These are phyloP conservation scores for Russula brevipes DNA, from an alignment of 768 basidiomycete genomes.

Conservation along the genomic window DNA sequence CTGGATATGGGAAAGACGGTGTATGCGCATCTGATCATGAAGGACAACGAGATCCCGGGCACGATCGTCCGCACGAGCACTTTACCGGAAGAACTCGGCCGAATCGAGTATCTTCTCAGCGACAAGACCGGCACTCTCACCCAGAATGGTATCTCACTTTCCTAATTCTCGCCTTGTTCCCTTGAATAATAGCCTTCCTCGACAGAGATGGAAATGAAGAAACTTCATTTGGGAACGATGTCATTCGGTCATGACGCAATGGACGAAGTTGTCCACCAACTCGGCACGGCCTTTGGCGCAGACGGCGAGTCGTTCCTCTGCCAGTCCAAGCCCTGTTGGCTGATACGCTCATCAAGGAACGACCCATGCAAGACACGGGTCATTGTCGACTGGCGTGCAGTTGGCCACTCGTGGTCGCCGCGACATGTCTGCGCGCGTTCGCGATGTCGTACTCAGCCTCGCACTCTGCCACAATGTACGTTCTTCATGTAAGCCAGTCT, in stretches of 20 bases:
- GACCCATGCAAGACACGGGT: slow-evolving; percentile 48
- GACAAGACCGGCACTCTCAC: slow-evolving; percentile 99
- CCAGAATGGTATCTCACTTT: slow-evolving; percentile 70
- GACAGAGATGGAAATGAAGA: slow-evolving; percentile 98
- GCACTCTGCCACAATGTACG: slow-evolving; percentile 94
- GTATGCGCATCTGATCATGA: slow-evolving; percentile 93
- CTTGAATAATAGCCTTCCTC: neutral
- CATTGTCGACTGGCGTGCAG: slow-evolving; percentile 68
- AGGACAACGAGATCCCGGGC: slow-evolving; percentile 84
- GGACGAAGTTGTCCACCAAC: slow-evolving; percentile 94
- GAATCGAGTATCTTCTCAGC: slow-evolving; percentile 92
- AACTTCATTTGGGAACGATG: slow-evolving; percentile 97
- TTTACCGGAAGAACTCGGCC: slow-evolving; percentile 90
- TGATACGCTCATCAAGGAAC: neutral
- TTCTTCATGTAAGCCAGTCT: slow-evolving; percentile 9
- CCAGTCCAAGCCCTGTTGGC: neutral
- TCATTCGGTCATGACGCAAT: slow-evolving; percentile 91
- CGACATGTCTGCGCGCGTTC: slow-evolving; percentile 91
- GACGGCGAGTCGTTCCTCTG: slow-evolving; percentile 39
- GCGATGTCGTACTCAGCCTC: slow-evolving; percentile 87
- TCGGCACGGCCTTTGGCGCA: slow-evolving; percentile 80
- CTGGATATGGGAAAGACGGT: slow-evolving; percentile 99
- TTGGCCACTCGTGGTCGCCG: slow-evolving; percentile 79
- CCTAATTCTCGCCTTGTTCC: slow-evolving; percentile 33
- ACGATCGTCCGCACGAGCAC: slow-evolving; percentile 98